phyloP scores from a whole-genome alignment of 495 filamentous ascomycete species.

The Hypomontagnella submonticulosa region DNA sequence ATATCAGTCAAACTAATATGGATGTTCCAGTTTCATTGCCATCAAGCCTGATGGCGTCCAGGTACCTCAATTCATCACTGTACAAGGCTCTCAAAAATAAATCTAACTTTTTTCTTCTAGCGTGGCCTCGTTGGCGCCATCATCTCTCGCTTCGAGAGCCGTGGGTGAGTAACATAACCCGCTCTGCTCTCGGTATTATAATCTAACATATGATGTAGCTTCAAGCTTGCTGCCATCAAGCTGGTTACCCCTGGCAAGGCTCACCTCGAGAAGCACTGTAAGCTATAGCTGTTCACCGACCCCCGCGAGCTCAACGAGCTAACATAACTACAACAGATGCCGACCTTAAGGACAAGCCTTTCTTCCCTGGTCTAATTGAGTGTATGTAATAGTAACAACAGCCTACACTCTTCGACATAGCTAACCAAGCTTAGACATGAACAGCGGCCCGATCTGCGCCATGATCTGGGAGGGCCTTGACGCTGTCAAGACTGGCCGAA shows the following conservation, averaged over 20 bases:
- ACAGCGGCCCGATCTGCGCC: constrained; percentile 93
- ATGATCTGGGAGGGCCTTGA: constrained; percentile 99
- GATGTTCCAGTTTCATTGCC: constrained; percentile 86
- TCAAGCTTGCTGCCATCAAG: constrained; percentile 99
- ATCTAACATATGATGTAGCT: constrained; percentile 63
- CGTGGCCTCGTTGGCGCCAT: constrained; percentile 97
- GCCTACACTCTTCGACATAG: constrained; percentile 22
- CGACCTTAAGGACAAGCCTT: constrained; percentile 91
- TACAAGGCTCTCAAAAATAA: constrained; percentile 16
- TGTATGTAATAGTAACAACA: constrained; percentile 63
- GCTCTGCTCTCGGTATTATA: background rate
- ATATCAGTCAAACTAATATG: constrained; percentile 55
- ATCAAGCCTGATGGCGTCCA: constrained; percentile 99
- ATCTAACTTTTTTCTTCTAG: constrained; percentile 58
- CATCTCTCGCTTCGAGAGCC: constrained; percentile 95
- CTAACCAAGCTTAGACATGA: constrained; percentile 78
- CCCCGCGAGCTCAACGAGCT: constrained; percentile 35
- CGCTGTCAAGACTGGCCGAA: constrained; percentile 96
- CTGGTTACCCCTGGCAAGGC: constrained; percentile 84
- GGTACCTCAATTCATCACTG: constrained; percentile 61
- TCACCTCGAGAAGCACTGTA: constrained; percentile 96
- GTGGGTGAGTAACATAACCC: constrained; percentile 70
- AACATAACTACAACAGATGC: constrained; percentile 64
- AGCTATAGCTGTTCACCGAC: constrained; percentile 36
- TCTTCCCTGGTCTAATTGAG: constrained; percentile 92